Base-by-base conservation (phyloP, 176 grass and related monocot genomes). In the Neostapfia colusana region DNA sequence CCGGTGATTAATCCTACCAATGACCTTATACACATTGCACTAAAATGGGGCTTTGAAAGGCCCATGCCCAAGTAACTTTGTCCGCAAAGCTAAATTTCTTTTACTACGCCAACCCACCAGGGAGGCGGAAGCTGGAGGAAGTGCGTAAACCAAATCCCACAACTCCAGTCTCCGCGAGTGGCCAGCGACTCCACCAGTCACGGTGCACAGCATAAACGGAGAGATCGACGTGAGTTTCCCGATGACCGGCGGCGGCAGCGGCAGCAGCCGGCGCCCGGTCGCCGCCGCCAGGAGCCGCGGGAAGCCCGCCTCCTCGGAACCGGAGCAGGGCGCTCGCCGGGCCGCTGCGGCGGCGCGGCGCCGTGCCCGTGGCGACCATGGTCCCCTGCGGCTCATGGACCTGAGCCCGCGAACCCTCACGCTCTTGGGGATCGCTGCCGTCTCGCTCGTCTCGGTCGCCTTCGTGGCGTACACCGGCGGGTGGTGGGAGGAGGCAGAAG, bases 371-470 rank as follows among this genome's bases (percentile, higher is more conserved):
- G 82, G 78, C 53, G 79, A 93, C 84, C 81, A 82, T 60, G 90
- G 84, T 0, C 87, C 74, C 7, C 82, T 93, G 78, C 90, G 84
- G 8, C 49, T 89, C 64, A 80, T 87, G 87, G 84, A 85, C 75
- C n/a, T 88, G 53, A 85, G 79, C 16, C 23, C 80, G 54, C 80
- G 83, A 35, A 83, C 76, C 79, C 75, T 93, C 36, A 53, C 79
- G 11, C 51, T 81, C 14, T 15, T 88, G 34, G 88, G 23, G 48
- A 16, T 85, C 12, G 57, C 69, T 21, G 73, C 83, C 43, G 21
- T 85, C 7, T 34, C 82, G 20, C 62, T 90, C 42, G 59, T 80
- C 25, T 40, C 28, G 39, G 12, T 80, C 31, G 51, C 73, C 76
- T 83, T 85, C 60, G 8, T 80, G 53, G 79, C 44, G 75, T 90